Evolutionary conservation across 495 filamentous ascomycete genomes (phyloP).

Genomic region (Coniosporium apollinis): DNA sequence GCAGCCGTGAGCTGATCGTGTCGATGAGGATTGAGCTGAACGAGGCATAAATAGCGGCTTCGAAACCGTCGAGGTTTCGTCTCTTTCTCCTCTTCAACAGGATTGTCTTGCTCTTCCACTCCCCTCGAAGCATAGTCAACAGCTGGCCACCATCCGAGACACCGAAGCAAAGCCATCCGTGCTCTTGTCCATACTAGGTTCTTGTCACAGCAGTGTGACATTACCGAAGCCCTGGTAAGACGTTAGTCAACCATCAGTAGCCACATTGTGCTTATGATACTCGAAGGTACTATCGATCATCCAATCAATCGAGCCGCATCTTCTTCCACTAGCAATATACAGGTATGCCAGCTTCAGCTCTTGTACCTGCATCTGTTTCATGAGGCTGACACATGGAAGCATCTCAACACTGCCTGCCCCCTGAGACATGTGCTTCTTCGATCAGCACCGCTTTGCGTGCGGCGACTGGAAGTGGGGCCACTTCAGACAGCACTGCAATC

Average conservation of each 20-base stretch:
- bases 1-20: not conserved
- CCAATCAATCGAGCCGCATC: not conserved
- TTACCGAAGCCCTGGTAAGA: not conserved
- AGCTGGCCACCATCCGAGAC: not conserved
- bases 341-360: not conserved
- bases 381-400: not conserved
- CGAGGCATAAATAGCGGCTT: slow-evolving; percentile 1
- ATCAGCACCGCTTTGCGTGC: slow-evolving; percentile 47
- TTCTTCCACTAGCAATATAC: not conserved
- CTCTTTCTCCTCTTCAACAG: slow-evolving; percentile 8
- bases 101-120: not conserved
- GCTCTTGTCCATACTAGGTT: not conserved
- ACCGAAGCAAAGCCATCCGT: not conserved
- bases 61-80: not conserved
- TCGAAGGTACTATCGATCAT: not conserved
- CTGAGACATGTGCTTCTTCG: slow-evolving; percentile 47
- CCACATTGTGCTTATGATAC: not conserved
- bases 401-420: slow-evolving; percentile 7
- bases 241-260: not conserved
- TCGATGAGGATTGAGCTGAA: not conserved
- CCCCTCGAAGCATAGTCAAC: not conserved
- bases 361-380: not conserved
- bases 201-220: not conserved
- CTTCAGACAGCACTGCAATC: slow-evolving; percentile 87
- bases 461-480: slow-evolving; percentile 92